phyloP scores from a whole-genome alignment of 2,329 filamentous ascomycete species.

The Thelonectria blattea region DNA sequence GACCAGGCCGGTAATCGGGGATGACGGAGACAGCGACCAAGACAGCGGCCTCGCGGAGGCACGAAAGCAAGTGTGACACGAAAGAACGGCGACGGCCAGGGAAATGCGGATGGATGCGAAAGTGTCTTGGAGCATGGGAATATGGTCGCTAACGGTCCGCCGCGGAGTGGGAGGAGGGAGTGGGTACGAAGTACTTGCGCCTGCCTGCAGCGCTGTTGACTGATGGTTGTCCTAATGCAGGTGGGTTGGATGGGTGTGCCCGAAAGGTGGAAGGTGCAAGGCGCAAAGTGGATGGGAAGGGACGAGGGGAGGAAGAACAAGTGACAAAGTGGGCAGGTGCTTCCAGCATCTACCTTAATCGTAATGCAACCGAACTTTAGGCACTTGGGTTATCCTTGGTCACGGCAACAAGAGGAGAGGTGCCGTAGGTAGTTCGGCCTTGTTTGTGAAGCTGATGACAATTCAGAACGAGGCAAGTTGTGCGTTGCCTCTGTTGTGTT shows the following conservation, averaged over 20 bases:
- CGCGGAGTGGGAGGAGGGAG: slow-evolving; percentile 5
- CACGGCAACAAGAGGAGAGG: too few relatives aligned
- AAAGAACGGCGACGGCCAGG: neutral
- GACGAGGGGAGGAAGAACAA: neutral
- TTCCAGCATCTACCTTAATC: neutral
- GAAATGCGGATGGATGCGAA: neutral
- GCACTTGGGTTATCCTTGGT: too few relatives aligned
- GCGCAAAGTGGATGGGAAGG: neutral
- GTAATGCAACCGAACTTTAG: neutral
- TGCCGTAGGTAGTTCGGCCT: too few relatives aligned
- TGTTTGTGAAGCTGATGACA: too few relatives aligned
- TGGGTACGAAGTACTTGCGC: slow-evolving; percentile 5
- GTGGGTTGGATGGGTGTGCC: slow-evolving; percentile 10
- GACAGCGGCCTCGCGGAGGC: slow-evolving; percentile 6
- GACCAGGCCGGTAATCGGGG: neutral
- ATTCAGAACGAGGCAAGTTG: slow-evolving; percentile 1
- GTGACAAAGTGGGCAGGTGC: slow-evolving; percentile 8
- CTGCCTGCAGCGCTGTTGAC: neutral
- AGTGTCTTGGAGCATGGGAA: neutral
- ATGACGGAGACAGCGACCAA: slow-evolving; percentile 2
- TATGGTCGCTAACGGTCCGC: neutral
- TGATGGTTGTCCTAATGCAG: slow-evolving; percentile 2
- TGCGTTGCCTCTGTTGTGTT: slow-evolving; percentile 3
- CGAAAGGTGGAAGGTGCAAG: neutral
- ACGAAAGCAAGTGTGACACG: neutral